phyloP scores from a whole-genome alignment of 306 rosid species.

The Comarum palustre region DNA sequence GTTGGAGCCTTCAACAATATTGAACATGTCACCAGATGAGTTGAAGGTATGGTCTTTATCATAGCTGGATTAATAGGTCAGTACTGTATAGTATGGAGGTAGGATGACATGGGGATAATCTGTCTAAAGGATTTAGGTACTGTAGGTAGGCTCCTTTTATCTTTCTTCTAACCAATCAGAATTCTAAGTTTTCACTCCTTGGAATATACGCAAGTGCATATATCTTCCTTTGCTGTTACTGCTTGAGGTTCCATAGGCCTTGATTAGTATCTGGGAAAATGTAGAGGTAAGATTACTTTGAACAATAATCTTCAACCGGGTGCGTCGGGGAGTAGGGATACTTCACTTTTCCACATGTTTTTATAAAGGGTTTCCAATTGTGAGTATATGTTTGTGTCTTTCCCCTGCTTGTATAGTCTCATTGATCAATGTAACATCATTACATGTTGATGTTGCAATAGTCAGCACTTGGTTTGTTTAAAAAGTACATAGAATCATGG shows the following conservation, averaged over 20 bases:
- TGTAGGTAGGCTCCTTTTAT: background rate
- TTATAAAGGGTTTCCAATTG: background rate
- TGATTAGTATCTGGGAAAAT: background rate
- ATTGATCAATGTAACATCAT: conserved; percentile 1
- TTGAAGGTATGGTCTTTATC: conserved; percentile 58
- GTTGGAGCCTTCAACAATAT: conserved; percentile 71
- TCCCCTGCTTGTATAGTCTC: background rate
- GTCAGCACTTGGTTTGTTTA: background rate
- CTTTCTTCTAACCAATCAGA: background rate
- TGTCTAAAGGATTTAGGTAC: background rate
- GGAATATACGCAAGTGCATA: background rate
- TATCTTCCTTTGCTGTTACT: background rate
- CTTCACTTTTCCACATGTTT: background rate
- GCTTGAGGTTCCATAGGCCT: background rate
- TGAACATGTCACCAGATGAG: conserved; percentile 88
- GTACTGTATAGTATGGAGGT: background rate
- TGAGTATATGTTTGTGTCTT: background rate
- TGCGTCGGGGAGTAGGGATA: background rate
- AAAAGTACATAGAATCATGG: background rate
- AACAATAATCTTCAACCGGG: background rate
- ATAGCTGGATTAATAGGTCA: conserved; percentile 7
- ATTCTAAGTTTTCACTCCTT: background rate
- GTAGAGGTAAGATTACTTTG: background rate
- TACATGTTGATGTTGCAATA: background rate
- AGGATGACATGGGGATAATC: background rate